These are phyloP conservation scores for Chaetomiaceae sp. DNA, from an alignment of 2,329 filamentous ascomycete species.

Conservation along the genomic window DNA sequence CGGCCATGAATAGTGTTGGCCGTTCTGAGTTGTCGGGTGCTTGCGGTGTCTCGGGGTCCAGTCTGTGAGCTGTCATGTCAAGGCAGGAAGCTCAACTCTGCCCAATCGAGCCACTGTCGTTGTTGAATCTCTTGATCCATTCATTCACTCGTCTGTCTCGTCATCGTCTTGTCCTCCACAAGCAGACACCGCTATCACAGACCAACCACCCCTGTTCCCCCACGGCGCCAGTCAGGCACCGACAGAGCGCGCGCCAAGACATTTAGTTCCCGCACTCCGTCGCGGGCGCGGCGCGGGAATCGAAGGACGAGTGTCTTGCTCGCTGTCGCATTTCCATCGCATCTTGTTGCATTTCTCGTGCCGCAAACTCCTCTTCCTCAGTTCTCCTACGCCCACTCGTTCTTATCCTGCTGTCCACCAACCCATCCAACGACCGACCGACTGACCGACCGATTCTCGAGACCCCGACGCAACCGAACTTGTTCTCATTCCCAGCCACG, in stretches of 20 bases:
- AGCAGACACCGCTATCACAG: no score
- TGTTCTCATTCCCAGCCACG: constrained; percentile 5
- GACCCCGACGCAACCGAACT: not conserved
- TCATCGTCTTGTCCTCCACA: no score
- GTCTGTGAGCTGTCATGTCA: not conserved
- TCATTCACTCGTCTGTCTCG: not conserved
- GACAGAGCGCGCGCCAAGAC: constrained; percentile 4
- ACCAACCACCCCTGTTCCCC: constrained; percentile 7
- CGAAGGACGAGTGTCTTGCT: not conserved
- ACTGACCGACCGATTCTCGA: not conserved
- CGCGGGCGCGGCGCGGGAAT: constrained; percentile 7
- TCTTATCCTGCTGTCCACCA: not conserved
- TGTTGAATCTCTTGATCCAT: not conserved
- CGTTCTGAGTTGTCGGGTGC: no score
- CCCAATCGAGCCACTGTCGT: not conserved
- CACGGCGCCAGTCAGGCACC: not conserved
- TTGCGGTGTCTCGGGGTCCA: no score
- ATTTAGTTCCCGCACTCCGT: constrained; percentile 3
- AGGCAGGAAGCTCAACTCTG: not conserved
- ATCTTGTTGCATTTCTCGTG: not conserved
- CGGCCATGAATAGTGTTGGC: not conserved
- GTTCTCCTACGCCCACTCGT: not conserved
- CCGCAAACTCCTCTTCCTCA: not conserved
- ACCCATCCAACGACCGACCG: not conserved
- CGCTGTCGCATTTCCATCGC: not conserved